Base-by-base conservation (phyloP, 495 filamentous ascomycete genomes). In the Staphylotrichum tortipilum region DNA sequence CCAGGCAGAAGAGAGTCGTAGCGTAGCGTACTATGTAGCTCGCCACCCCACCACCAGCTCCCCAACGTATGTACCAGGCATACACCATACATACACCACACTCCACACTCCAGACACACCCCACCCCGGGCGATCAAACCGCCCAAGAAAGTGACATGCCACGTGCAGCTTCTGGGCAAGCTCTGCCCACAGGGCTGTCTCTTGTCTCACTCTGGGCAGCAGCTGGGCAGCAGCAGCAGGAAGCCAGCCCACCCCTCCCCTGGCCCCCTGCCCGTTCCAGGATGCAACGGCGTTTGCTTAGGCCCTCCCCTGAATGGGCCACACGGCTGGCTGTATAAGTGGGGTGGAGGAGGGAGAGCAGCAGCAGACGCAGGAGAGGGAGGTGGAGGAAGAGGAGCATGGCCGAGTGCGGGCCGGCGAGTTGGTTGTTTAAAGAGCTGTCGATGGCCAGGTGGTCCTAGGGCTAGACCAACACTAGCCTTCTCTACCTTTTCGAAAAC, bases 61-160 rank as follows among this genome's bases (percentile, higher is more conserved):
- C 44, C 49, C 33, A 19, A 23, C 43, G 23, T 11, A 33, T 36
- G n/a, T n/a, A n/a, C n/a, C n/a, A n/a, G n/a, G n/a, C n/a, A n/a
- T n/a, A n/a, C n/a, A n/a, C n/a, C n/a, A n/a, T n/a, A n/a, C n/a
- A n/a, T n/a, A n/a, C n/a, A n/a, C n/a, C n/a, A n/a, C n/a, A n/a
- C n/a, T n/a, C n/a, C n/a, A n/a, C n/a, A n/a, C n/a, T n/a, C n/a
- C n/a, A n/a, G n/a, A n/a, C 28, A 30, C 48, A 37, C 19, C 19
- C 30, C 33, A 23, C 34, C 40, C 17, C 22, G 4, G 60, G 38
- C 56, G 58, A 66, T 63, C 56, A 63, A 58, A 63, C 58, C 10
- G 24, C 43, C 29, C 31, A 18, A 50, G 22, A 31, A 53, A 52
- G 42, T 37, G 49, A 44, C 35, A 57, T 44, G 56, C 63, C 60